A percentile compares a stretch with the other conserved stretches of the same genome.
phyloP scores from a whole-genome alignment of 2,329 filamentous ascomycete genomes.

The Emericellopsis atlantica region DNA sequence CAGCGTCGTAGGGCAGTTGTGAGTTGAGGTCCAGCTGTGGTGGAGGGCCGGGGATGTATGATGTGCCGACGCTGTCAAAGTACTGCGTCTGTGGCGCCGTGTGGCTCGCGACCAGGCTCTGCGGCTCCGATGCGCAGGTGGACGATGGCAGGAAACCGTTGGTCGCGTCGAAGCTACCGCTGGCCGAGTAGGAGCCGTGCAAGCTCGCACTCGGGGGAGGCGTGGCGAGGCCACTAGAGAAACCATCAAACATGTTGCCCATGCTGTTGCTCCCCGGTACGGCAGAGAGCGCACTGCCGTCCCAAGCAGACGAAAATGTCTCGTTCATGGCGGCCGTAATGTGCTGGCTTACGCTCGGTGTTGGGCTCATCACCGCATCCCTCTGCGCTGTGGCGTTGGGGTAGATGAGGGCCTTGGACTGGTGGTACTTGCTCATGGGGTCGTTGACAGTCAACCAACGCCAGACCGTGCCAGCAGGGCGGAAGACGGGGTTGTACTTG shows the following conservation, averaged over 20 bases:
- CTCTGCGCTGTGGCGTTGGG: constrained; percentile 11
- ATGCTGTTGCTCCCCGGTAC: constrained; percentile 7
- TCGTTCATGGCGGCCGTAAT: constrained; percentile 44
- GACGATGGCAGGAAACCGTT: constrained; percentile 16
- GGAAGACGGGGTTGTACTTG: constrained; percentile 33
- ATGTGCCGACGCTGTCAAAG: constrained; percentile 13
- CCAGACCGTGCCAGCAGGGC: constrained; percentile 44
- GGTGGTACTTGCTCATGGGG: constrained; percentile 44
- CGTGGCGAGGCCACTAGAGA: constrained; percentile 39
- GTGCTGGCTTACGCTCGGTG: constrained; percentile 35
- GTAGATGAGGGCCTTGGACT: constrained; percentile 30
- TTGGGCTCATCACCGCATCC: constrained; percentile 40
- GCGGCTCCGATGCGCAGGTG: constrained; percentile 12
- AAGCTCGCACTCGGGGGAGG: constrained; percentile 42
- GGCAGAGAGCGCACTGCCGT: constrained; percentile 19
- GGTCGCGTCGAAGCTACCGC: constrained; percentile 28
- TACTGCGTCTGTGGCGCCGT: constrained; percentile 8
- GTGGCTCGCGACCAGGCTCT: constrained; percentile 14
- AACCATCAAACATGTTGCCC: constrained; percentile 30
- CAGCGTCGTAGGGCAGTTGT: constrained; percentile 16
- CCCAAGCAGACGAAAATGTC: constrained; percentile 38
- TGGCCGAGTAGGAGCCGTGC: constrained; percentile 29
- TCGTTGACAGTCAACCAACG: constrained; percentile 49
- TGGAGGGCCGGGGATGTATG: neutral
- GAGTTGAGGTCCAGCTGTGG: constrained; percentile 15